Evolutionary conservation across 257 asterid species (phyloP), one percentile per base, ranked within the genome.

Genomic region (Gentiana dahurica): DNA sequence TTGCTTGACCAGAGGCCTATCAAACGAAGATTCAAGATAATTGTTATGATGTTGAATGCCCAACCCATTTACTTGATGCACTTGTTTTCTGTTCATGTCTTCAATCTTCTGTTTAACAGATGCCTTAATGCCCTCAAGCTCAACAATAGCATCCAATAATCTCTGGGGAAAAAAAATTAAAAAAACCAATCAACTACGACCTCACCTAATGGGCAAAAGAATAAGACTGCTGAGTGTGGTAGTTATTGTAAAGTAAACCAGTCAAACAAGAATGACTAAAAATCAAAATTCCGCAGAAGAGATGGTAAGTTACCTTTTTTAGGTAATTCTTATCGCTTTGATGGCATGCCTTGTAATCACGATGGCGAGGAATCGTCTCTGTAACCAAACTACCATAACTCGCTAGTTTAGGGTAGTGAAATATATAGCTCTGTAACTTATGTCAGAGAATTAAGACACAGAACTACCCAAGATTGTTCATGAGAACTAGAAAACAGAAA

Each of bases 351-450:
- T 75, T 70, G 59, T 84, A 91, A 60, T 91, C 98, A 58, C 80
- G 89, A 83, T 91, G 98, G 73, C 68, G 61, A 36, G 98, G 98
- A 66, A 91, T 84, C 48, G 98, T 91, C 86, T 90, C 98, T 38
- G 82, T 62, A 56, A 82, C 95, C 98, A 90, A 79, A 77, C 98
- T 90, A 10, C 46, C 6, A 2, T 6, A 41, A 5, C 6, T 24
- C 24, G 24, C 24, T 24, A 24, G 24, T 24, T 71, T 64, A 74
- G 66, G 72, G 64, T 58, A 65, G 73, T 49, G 73, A 45, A 65
- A 61, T 54, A 75, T 34, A 39, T 60, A 69, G 67, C 67, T 69
- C 49, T 46, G 9, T 5, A 41, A 1, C 46, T 58, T 65, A 24
- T 24, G 24, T 24, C 36, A 5, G 32, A 50, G 34, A 46, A 13